Evolutionary conservation across 2,329 filamentous ascomycete genomes (phyloP).

Genomic region (Verticillium albo-atrum): DNA sequence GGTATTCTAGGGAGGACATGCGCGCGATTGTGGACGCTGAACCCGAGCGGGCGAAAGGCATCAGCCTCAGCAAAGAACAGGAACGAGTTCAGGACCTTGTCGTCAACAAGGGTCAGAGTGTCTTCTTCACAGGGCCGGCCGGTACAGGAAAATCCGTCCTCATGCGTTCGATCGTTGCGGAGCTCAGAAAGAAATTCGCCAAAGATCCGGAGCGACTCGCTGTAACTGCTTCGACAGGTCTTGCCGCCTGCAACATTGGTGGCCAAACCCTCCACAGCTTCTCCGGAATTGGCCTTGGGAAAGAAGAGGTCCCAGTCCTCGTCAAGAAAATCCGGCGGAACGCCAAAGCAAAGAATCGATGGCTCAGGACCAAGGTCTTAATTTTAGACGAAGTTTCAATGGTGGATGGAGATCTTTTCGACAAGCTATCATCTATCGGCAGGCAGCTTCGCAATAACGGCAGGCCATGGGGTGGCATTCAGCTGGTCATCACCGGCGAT

Average conservation of each 20-base stretch:
- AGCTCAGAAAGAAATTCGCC: slow-evolving; percentile 70
- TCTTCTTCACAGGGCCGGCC: slow-evolving; percentile 97
- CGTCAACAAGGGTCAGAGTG: slow-evolving; percentile 73
- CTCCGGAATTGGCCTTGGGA: slow-evolving; percentile 89
- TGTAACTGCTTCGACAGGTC: slow-evolving; percentile 90
- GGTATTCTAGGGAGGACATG: slow-evolving; percentile 37
- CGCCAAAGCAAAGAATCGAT: slow-evolving; percentile 79
- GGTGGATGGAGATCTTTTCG: slow-evolving; percentile 95
- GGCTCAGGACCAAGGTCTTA: slow-evolving; percentile 82
- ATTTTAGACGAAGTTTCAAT: slow-evolving; percentile 96
- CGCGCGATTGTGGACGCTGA: slow-evolving; percentile 33
- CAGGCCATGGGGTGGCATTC: slow-evolving; percentile 90
- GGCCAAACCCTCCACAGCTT: slow-evolving; percentile 96
- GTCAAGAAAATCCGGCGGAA: slow-evolving; percentile 91
- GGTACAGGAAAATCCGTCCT: slow-evolving; percentile 96
- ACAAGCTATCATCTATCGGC: slow-evolving; percentile 89
- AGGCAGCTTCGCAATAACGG: slow-evolving; percentile 84
- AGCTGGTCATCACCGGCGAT: slow-evolving; percentile 91
- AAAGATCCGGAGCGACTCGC: slow-evolving; percentile 80
- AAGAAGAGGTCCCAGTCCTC: slow-evolving; percentile 74
- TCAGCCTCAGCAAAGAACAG: slow-evolving; percentile 84
- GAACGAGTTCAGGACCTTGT: slow-evolving; percentile 79
- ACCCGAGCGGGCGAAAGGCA: slow-evolving; percentile 39
- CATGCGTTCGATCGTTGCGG: slow-evolving; percentile 84
- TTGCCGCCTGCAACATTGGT: slow-evolving; percentile 95